phyloP scores from a whole-genome alignment of 1,284 basidiomycete species.

The Mycosarcoma maydis region DNA sequence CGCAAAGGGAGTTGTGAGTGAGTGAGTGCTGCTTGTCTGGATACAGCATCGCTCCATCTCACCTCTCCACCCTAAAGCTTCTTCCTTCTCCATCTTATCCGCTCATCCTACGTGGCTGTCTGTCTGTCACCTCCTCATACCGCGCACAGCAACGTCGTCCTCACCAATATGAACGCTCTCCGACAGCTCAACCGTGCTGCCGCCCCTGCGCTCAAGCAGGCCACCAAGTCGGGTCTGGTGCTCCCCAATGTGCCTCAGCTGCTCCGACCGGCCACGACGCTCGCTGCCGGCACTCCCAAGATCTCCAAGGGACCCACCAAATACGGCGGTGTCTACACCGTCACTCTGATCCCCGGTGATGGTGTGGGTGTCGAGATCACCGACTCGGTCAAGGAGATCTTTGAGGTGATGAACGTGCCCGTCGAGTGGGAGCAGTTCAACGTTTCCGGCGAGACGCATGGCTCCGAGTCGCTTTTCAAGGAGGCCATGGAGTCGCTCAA shows the following conservation, averaged over 20 bases:
- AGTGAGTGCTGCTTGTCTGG: too few species aligned
- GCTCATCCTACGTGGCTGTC: slow-evolving; percentile 23
- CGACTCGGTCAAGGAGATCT: slow-evolving; percentile 98
- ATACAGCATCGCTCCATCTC: slow-evolving; percentile 1
- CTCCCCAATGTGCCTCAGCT: slow-evolving; percentile 49
- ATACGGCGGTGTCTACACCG: slow-evolving; percentile 83
- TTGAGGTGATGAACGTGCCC: slow-evolving; percentile 94
- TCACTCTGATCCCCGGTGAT: slow-evolving; percentile 66
- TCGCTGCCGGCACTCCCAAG: slow-evolving; percentile 81
- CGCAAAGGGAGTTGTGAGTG: too few species aligned
- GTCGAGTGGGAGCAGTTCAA: slow-evolving; percentile 99
- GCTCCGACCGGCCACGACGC: slow-evolving; percentile 74
- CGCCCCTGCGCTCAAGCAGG: slow-evolving; percentile 52
- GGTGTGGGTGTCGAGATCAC: slow-evolving; percentile 93
- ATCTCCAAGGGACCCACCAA: slow-evolving; percentile 83
- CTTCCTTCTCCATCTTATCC: slow-evolving; percentile 11
- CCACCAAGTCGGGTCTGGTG: slow-evolving; percentile 40
- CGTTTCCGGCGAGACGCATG: slow-evolving; percentile 93
- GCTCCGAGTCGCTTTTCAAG: slow-evolving; percentile 94
- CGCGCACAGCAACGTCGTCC: slow-evolving; percentile 21
- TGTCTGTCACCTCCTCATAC: slow-evolving; percentile 2
- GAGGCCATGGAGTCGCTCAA: slow-evolving; percentile 90
- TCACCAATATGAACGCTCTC: slow-evolving; percentile 44
- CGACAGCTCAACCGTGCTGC: slow-evolving; percentile 49
- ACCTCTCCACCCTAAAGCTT: slow-evolving; percentile 2